These are phyloP conservation scores for Calonectria crousiana DNA, from an alignment of 2,329 filamentous ascomycete genomes.

Conservation along the genomic window DNA sequence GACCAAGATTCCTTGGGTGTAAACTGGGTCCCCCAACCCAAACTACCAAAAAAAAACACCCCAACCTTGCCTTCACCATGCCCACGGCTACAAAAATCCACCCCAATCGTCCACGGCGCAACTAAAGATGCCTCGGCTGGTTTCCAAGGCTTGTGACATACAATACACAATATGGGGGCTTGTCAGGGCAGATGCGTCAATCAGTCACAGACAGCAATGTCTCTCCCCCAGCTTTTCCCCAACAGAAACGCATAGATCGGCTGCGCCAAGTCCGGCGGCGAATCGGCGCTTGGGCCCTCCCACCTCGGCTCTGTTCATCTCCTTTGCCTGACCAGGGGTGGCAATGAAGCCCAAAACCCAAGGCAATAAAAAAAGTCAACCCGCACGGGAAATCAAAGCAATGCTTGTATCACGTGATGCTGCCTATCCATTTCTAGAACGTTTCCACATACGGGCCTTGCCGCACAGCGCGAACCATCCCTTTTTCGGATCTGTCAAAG, in stretches of 20 bases:
- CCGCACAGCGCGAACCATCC: conserved; percentile 5
- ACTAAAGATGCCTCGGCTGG: conserved; percentile 16
- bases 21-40: neutral
- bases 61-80: conserved; percentile 3
- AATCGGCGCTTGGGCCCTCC: conserved; percentile 25
- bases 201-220: neutral
- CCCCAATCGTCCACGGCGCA: neutral
- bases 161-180: neutral
- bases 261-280: conserved; percentile 36
- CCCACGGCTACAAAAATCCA: neutral
- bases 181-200: neutral
- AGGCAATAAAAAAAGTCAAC: neutral
- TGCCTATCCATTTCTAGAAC: conserved; percentile 13
- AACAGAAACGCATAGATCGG: conserved; percentile 45
- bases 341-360: neutral
- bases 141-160: conserved; percentile 19
- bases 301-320: neutral
- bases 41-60: neutral
- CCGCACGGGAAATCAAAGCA: neutral
- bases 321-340: neutral
- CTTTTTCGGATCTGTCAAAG: conserved; percentile 2
- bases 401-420: conserved; percentile 3
- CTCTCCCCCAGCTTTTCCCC: conserved; percentile 43
- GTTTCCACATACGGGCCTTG: neutral
- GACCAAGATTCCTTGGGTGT: neutral